Base-by-base conservation (phyloP, 305 asterid genomes). In the Salvia sclarea region DNA sequence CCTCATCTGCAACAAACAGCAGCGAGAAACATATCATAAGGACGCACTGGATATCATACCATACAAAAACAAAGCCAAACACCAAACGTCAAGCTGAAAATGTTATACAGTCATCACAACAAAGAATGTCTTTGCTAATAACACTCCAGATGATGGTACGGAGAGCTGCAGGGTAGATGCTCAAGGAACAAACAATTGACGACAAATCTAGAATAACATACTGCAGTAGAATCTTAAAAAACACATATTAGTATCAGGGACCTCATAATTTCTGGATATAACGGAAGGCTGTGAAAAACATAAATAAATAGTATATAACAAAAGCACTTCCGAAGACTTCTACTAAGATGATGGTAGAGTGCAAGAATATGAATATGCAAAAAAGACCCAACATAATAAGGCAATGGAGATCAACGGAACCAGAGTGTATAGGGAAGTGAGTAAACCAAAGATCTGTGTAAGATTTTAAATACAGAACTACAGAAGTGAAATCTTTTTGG, bases 1-100 rank as follows among this genome's bases (percentile, higher is more conserved):
- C 50, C 49, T 7, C 3, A 54, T 40, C 72, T 25, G 61, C 64
- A 54, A 66, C 37, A 20, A 67, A 54, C 33, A 52, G 44, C 54
- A 37, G 13, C 21, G 13, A 31, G 14, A 53, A 13, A 31, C 12
- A 30, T 11, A 12, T 52, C 8, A 50, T 52, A 52, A 52, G 1
- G 33, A 52, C 2, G 58, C 30, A 49, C 0, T 49, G 28, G 28
- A 18, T 49, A n/a, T 18, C 9, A n/a, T 20, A 18, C 30, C 14
- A 11, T 11, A 21, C 6, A 10, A 21, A 38, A 10, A 38, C 44
- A 3, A 47, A 16, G 17, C 18, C 18, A 13, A 43, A 43, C 18
- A 17, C 66, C 50, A 18, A 40, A 40, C 3, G 5, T 61, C 8
- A 40, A 22, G 1, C 13, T 41, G 22, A 16, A 45, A 18, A n/a